Percentiles rank a stretch among this genome's conserved stretches.
phyloP scores from a whole-genome alignment of 371 early-diverging fungal species.

The Mortierella sp. region DNA sequence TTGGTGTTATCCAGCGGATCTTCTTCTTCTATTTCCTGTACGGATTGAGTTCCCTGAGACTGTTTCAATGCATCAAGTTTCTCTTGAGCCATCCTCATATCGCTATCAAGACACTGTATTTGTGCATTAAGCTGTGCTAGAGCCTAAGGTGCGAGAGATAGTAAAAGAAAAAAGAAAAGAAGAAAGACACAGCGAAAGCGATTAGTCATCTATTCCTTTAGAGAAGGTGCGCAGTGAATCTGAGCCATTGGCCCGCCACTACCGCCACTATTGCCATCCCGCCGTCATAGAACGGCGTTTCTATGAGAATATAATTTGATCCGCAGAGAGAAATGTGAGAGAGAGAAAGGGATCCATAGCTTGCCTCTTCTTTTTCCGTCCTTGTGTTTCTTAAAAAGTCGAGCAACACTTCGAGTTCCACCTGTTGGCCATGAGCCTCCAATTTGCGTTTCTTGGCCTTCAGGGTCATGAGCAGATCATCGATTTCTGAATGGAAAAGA shows the following conservation, averaged over 20 bases:
- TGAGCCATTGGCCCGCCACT: too few relatives aligned
- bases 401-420: conserved; percentile 64
- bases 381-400: conserved; percentile 70
- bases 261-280: too few relatives aligned
- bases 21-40: conserved; percentile 29
- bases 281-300: too few relatives aligned
- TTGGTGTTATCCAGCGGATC: conserved; percentile 26
- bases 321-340: too few relatives aligned
- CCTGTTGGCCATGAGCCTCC: conserved; percentile 59
- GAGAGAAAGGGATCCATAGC: neutral
- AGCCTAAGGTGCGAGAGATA: conserved; percentile 21
- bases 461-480: conserved; percentile 62
- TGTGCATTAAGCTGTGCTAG: conserved; percentile 48
- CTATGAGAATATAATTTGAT: too few relatives aligned
- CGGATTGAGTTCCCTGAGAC: conserved; percentile 14
- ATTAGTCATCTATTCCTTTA: too few relatives aligned
- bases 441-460: conserved; percentile 66
- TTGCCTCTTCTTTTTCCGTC: conserved; percentile 59
- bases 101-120: conserved; percentile 54
- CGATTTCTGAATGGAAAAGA: conserved; percentile 59
- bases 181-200: too few relatives aligned
- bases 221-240: too few relatives aligned
- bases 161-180: neutral
- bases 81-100: conserved; percentile 48
- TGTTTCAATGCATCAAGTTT: conserved; percentile 41